Evolutionary conservation across 176 grass and related monocot genomes (phyloP).

Genomic region (Hyparrhenia diplandra): DNA sequence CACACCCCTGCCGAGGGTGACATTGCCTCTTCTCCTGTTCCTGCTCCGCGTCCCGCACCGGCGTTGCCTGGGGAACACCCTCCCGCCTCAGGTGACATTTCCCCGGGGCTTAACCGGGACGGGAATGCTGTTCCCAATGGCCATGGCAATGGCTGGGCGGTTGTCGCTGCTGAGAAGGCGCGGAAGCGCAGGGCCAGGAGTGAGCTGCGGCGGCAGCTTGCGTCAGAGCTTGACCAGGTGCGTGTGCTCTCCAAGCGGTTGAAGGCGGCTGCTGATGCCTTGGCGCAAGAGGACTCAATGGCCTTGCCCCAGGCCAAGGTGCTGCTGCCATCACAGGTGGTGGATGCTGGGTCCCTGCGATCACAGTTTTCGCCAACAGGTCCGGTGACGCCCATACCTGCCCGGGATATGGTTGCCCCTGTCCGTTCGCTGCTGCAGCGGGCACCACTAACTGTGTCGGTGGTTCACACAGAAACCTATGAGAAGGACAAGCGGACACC

Average conservation of each 20-base stretch:
- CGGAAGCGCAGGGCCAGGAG: conserved; percentile 49
- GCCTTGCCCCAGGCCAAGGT: neutral
- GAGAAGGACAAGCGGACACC: conserved; percentile 90
- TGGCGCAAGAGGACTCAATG: conserved; percentile 11
- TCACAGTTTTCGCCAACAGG: conserved; percentile 53
- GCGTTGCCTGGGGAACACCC: no score
- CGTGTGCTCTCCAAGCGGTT: conserved; percentile 59
- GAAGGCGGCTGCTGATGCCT: conserved; percentile 34
- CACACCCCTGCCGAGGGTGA: conserved; percentile 14
- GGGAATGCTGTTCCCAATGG: conserved; percentile 36
- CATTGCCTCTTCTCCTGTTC: neutral
- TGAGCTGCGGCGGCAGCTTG: conserved; percentile 59
- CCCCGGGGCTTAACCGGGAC: conserved; percentile 39
- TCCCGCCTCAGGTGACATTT: conserved; percentile 19
- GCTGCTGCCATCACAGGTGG: neutral
- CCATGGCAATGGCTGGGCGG: conserved; percentile 1
- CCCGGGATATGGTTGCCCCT: neutral
- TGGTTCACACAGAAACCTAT: conserved; percentile 46
- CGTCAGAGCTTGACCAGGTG: conserved; percentile 69
- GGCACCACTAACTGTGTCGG: conserved; percentile 42
- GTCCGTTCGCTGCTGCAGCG: conserved; percentile 6
- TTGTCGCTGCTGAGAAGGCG: neutral
- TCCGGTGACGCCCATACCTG: conserved; percentile 18
- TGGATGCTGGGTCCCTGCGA: conserved; percentile 36
- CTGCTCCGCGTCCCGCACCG: neutral